Percentiles rank a stretch among this genome's conserved stretches.
Evolutionary conservation across 306 rosid genomes (phyloP).

Genomic region (Geum urbanum): DNA sequence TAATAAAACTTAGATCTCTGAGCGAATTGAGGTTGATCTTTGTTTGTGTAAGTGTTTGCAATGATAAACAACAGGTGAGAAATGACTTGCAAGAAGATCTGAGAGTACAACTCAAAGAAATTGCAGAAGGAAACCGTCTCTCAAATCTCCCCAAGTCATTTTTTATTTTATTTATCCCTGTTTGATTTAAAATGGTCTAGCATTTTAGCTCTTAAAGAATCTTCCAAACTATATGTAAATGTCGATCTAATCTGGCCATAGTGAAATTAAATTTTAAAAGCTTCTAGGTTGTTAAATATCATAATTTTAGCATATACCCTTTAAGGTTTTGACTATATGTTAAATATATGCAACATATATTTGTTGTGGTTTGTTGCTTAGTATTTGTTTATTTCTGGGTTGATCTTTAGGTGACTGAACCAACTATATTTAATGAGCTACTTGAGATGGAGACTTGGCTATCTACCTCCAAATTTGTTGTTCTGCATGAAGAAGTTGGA

Average conservation of each 20-base stretch:
- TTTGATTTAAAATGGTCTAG: background rate
- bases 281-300: background rate
- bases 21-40: conserved; percentile 3
- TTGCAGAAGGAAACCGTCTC: conserved; percentile 80
- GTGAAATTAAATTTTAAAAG: background rate
- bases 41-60: background rate
- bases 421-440: conserved; percentile 76
- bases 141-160: conserved; percentile 81
- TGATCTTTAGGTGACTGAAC: conserved; percentile 49
- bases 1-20: conserved; percentile 2
- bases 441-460: conserved; percentile 90
- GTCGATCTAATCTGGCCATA: background rate
- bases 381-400: background rate
- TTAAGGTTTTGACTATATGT: background rate
- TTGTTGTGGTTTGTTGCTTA: background rate
- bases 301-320: background rate
- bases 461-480: conserved; percentile 81
- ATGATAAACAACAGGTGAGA: conserved; percentile 13
- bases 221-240: background rate
- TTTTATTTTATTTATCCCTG: background rate
- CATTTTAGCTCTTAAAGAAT: conserved; percentile 2
- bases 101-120: conserved; percentile 98
- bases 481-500: no score
- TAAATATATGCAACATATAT: background rate
- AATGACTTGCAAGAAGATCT: conserved; percentile 99